Base-by-base conservation (phyloP, 305 asterid genomes). In the Fraxinus velutina region DNA sequence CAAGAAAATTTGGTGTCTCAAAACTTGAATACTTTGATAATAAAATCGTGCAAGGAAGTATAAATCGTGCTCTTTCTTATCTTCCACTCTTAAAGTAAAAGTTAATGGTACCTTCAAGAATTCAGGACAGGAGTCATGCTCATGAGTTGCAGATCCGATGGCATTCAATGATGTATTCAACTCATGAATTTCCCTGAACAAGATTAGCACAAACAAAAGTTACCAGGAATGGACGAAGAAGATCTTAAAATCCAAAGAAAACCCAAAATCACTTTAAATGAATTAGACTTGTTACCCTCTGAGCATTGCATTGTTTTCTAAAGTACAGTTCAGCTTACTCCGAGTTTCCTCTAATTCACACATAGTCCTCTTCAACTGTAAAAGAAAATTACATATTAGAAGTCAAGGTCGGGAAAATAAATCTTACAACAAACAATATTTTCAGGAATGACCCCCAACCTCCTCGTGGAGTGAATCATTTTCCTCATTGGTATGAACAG, bases 281-380 rank as follows among this genome's bases (percentile, higher is more conserved):
- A 73, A 72, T 64, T 33, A 1, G 76, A 82, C 71, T 24, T 39
- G 9, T 83, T 86, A 92, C 99, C 95, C 79, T 82, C 86, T 88
- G 84, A 94, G 97, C 88, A 88, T 90, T 82, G 89, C 89, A 88
- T 94, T 96, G 85, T 92, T 90, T 80, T 91, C 97, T 70, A 93
- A 87, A 80, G 90, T 88, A 89, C 84, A 47, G 79, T 88, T 88
- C 24, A 93, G 89, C 78, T 93, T 93, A 39, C 81, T 84, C 85
- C 89, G 91, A 86, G 90, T 91, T 80, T 89, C 93, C 87, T 93
- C 95, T 81, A 96, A 87, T 88, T 93, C 94, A 15, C 75, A 62
- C 36, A 86, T 84, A 79, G 98, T 90, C 87, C 79, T 90, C 75
- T 88, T 88, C 84, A 96, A 82, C 98, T 96, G 93, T 79, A 81